A percentile compares a stretch with the other conserved stretches of the same genome.
Conservation (phyloP, 345 rosid genomes). For the Citrus medica region DNA sequence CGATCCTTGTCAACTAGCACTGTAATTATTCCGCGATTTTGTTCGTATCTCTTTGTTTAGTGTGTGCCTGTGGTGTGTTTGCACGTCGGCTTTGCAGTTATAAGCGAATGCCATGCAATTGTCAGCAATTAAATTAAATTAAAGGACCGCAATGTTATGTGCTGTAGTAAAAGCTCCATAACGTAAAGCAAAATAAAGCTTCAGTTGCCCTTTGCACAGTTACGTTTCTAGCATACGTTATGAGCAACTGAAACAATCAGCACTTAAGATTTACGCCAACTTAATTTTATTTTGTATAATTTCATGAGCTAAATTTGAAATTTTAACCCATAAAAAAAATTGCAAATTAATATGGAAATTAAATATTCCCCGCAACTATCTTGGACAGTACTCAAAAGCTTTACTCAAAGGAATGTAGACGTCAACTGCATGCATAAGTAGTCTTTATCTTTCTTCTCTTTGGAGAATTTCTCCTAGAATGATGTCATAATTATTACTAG, state of each 20-base stretch:
- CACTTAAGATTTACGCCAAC: neutral
- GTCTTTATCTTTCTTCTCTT: neutral
- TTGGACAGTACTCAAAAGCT: neutral
- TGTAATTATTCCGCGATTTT: neutral
- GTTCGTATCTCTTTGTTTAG: neutral
- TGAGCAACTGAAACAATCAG: no score
- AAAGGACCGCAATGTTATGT: neutral
- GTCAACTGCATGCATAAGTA: neutral
- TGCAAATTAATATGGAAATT: no score
- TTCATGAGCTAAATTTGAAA: neutral
- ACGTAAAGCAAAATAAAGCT: neutral
- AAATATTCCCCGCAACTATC: neutral
- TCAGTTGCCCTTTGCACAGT: no score
- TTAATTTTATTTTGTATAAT: neutral
- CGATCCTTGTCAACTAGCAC: conserved; percentile 3
- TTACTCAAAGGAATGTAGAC: neutral
- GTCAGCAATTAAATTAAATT: no score
- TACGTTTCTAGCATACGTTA: no score
- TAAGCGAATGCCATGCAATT: neutral
- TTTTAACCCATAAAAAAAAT: neutral
- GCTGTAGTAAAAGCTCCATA: neutral
- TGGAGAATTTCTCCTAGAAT: neutral
- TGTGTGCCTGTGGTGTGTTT: neutral
- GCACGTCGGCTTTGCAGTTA: neutral
- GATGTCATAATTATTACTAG: neutral